phyloP scores from a whole-genome alignment of 1,284 basidiomycete species.

The Porodaedalea pini region DNA sequence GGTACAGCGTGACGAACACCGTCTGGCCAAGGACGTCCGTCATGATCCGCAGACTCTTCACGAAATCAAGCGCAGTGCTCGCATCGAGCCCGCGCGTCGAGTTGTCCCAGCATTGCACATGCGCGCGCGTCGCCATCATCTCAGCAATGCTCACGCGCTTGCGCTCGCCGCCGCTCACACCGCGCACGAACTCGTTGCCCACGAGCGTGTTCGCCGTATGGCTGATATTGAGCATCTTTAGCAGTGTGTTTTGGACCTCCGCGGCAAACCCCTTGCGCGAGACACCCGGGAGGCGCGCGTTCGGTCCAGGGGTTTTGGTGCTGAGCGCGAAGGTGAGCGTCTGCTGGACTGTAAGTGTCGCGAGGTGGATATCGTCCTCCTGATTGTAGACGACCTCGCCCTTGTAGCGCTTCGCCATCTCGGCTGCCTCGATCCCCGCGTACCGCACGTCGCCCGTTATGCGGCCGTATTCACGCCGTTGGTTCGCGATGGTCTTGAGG shows the following conservation, averaged over 20 bases:
- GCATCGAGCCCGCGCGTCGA: constrained; percentile 85
- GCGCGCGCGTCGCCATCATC: constrained; percentile 76
- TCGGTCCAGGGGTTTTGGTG: constrained; percentile 63
- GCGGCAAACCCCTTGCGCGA: constrained; percentile 56
- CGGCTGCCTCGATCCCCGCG: constrained; percentile 62
- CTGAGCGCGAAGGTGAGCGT: constrained; percentile 67
- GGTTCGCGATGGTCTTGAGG: constrained; percentile 74
- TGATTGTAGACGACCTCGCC: constrained; percentile 87
- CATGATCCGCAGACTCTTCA: constrained; percentile 68
- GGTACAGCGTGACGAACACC: constrained; percentile 80
- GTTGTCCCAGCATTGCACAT: constrained; percentile 81
- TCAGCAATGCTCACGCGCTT: constrained; percentile 88
- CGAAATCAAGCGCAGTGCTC: constrained; percentile 79
- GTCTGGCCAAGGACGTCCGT: constrained; percentile 76
- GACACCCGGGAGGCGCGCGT: constrained; percentile 67
- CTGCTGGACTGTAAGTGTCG: constrained; percentile 74
- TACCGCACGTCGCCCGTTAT: constrained; percentile 70
- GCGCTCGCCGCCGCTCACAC: constrained; percentile 82
- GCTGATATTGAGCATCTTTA: constrained; percentile 78
- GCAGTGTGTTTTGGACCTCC: constrained; percentile 57
- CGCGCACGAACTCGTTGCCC: constrained; percentile 81
- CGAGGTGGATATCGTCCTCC: constrained; percentile 76
- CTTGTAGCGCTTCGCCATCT: constrained; percentile 66
- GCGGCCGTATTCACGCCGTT: constrained; percentile 55
- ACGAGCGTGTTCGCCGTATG: constrained; percentile 77